Conservation (phyloP, 202 grass and related monocot genomes). For the Carex sylvatica region DNA sequence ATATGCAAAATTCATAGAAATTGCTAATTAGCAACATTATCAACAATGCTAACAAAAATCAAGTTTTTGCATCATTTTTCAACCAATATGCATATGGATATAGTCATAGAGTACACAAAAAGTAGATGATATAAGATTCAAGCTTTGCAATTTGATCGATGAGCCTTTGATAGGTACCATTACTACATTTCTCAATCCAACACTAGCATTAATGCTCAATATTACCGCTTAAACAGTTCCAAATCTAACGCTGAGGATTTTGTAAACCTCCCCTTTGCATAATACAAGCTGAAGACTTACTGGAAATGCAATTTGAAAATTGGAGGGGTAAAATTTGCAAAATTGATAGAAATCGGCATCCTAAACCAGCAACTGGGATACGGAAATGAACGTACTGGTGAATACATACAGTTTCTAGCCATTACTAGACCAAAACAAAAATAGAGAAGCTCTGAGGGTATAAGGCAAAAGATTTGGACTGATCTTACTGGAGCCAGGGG, state of each 20-base stretch:
- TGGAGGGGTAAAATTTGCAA: background rate
- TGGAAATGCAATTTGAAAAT: background rate
- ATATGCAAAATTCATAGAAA: background rate
- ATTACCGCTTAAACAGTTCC: background rate
- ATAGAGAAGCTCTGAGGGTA: background rate
- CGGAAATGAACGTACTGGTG: background rate
- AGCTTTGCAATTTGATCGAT: background rate
- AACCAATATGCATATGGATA: background rate
- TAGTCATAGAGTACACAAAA: background rate
- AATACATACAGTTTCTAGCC: background rate
- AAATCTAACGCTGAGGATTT: background rate
- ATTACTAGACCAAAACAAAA: background rate
- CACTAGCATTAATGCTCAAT: background rate
- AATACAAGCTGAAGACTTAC: background rate
- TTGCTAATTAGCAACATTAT: too few relatives aligned
- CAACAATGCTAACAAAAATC: too few relatives aligned
- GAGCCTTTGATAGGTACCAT: background rate
- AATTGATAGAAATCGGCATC: background rate
- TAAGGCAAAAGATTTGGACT: background rate
- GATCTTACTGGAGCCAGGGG: slow-evolving; percentile 72
- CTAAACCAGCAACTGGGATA: background rate
- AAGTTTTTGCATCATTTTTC: background rate
- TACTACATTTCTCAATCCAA: background rate
- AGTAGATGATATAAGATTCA: background rate
- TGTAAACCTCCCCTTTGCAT: background rate